Base-by-base conservation (phyloP, 2,329 filamentous ascomycete genomes). In the Pestalotiopsis fici region DNA sequence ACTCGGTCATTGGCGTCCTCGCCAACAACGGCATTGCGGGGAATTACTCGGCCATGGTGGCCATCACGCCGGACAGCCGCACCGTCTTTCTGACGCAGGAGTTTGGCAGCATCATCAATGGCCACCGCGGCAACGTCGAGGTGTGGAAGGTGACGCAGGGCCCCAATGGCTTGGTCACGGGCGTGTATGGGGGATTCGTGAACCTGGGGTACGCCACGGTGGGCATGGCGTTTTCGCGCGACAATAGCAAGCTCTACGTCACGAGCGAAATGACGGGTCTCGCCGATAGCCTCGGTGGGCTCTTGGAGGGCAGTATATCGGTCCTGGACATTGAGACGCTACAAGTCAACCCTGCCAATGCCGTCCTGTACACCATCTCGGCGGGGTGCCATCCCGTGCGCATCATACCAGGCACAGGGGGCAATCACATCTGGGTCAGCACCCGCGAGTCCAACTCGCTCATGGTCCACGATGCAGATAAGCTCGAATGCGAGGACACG, bases 61-160 rank as follows among this genome's bases (percentile, higher is more conserved):
- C 39, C 18, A 21, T 64, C 13, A 64, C 62, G 12, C 62, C 62
- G 9, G 62, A 64, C 28, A 47, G 23, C 28, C 39, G 28, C 12
- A 55, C 13, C 50, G 62, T 64, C 11, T 64, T 64, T 18, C 27
- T 64, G 25, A 55, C 62, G 21, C 62, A 64, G 62, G 62, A 64
- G 47, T 56, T 55, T n/a, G 62, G 62, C 15, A 64, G 62, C 21
- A 7, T 25, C 15, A 12, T 54, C 47, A 64, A 39, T n/a, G 31
- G 31, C 23, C 50, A 64, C 11, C 21, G 18, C 13, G 62, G 62
- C 7, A 37, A 35, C 15, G 15, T 64, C n/a, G 62, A 64, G 50
- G 62, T 64, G 23, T 64, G 39, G 39, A 37, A 64, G n/a, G 62
- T 64, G 25, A 7, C 23, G 13, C 23, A 23, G 50, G 23, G 13